Evolutionary conservation across 805 yeast genomes (phyloP).

Genomic region (Candida ovalis): DNA sequence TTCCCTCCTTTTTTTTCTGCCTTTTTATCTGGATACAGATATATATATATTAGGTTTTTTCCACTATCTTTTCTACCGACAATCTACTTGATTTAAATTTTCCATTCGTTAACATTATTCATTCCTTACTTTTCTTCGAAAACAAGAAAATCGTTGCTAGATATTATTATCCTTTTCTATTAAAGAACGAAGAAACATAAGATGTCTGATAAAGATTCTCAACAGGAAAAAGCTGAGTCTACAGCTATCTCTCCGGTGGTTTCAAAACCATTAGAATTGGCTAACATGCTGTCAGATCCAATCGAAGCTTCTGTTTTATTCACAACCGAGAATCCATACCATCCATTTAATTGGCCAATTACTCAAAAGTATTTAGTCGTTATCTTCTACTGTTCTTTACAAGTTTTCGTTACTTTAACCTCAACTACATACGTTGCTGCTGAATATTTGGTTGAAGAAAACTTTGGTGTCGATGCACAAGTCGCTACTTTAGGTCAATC

Average conservation of each 20-base stretch:
- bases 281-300: conserved; percentile 24
- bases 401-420: conserved; percentile 30
- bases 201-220: not conserved
- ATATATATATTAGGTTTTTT: not conserved
- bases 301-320: conserved; percentile 27
- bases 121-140: too few relatives aligned
- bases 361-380: conserved; percentile 25
- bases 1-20: not conserved
- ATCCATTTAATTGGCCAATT: conserved; percentile 31
- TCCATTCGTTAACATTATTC: too few relatives aligned
- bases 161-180: too few relatives aligned
- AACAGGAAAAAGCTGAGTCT: not conserved
- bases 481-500: conserved; percentile 35
- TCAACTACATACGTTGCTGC: conserved; percentile 32
- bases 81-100: too few relatives aligned
- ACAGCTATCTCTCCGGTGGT: conserved; percentile 9
- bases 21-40: not conserved
- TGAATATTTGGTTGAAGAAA: conserved; percentile 27
- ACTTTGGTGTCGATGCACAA: conserved; percentile 25
- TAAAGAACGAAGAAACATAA: not conserved
- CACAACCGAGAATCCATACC: conserved; percentile 28
- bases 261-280: conserved; percentile 22
- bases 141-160: too few relatives aligned
- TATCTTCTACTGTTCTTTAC: conserved; percentile 27
- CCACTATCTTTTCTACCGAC: not conserved